These are phyloP conservation scores for Globisporangium rhizosaccharum DNA, from an alignment of 352 stramenopile species.

Conservation along the genomic window DNA sequence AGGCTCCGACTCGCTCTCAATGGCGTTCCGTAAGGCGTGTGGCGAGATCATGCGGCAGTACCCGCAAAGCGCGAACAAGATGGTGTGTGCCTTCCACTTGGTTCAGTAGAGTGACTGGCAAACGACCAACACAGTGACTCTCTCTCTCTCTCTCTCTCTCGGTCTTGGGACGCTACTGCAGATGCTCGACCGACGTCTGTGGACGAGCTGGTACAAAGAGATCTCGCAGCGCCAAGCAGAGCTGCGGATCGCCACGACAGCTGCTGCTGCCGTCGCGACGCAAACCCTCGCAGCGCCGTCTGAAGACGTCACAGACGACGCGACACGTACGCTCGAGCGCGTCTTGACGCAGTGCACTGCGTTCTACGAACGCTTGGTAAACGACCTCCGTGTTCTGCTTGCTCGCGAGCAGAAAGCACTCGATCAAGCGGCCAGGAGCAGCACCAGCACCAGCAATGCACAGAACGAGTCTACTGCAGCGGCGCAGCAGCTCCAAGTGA, in stretches of 20 bases:
- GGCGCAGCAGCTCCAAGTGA: slow-evolving; percentile 11
- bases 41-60: slow-evolving; percentile 33
- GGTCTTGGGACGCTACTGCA: slow-evolving; percentile 1
- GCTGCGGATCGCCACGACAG: not conserved
- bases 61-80: slow-evolving; percentile 21
- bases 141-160: not conserved
- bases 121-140: not conserved
- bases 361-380: slow-evolving; percentile 12
- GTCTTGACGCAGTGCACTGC: slow-evolving; percentile 6
- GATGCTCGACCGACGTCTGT: slow-evolving; percentile 51
- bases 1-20: not conserved
- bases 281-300: slow-evolving; percentile 12
- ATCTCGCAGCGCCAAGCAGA: slow-evolving; percentile 29
- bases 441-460: not conserved
- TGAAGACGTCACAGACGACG: slow-evolving; percentile 2
- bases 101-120: not conserved
- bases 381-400: not conserved
- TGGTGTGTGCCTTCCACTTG: slow-evolving; percentile 17
- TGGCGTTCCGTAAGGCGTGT: slow-evolving; percentile 26
- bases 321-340: not conserved
- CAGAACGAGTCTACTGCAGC: not conserved
- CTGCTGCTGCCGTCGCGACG: not conserved
- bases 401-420: not conserved
- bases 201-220: slow-evolving; percentile 61
- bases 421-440: not conserved